Conservation (phyloP, 495 filamentous ascomycete species). For the Mytilinidion resinicola region DNA sequence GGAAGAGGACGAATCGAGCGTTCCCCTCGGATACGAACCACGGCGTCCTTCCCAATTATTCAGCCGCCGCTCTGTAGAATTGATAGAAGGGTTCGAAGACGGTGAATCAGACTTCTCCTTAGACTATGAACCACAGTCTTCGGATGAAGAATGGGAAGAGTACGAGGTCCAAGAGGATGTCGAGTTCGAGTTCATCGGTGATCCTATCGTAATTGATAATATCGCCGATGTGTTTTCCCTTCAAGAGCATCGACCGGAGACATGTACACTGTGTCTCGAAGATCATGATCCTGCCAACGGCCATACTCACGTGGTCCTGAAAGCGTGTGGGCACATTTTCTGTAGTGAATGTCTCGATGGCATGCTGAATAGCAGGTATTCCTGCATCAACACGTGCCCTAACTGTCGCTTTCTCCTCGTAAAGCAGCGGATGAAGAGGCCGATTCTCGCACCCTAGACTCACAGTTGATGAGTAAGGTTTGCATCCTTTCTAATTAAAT, state of each 20-base stretch:
- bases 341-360: not conserved
- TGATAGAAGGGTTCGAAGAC: not conserved
- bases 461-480: no score
- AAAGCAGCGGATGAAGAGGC: not conserved
- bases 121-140: not conserved
- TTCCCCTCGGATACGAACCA: not conserved
- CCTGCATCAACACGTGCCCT: not conserved
- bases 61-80: not conserved
- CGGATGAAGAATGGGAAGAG: not conserved
- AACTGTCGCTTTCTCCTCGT: not conserved
- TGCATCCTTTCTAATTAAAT: no score
- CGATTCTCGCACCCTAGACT: no score
- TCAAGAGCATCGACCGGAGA: not conserved
- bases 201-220: not conserved
- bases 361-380: not conserved
- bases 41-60: not conserved
- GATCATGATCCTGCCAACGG: not conserved
- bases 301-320: not conserved
- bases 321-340: not conserved
- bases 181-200: not conserved
- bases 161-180: not conserved
- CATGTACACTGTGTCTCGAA: not conserved
- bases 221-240: not conserved
- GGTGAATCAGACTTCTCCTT: not conserved
- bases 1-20: no score